A percentile compares a stretch with the other conserved stretches of the same genome.
Evolutionary conservation across 2,329 filamentous ascomycete species (phyloP).

Genomic region (Curvularia sp.): DNA sequence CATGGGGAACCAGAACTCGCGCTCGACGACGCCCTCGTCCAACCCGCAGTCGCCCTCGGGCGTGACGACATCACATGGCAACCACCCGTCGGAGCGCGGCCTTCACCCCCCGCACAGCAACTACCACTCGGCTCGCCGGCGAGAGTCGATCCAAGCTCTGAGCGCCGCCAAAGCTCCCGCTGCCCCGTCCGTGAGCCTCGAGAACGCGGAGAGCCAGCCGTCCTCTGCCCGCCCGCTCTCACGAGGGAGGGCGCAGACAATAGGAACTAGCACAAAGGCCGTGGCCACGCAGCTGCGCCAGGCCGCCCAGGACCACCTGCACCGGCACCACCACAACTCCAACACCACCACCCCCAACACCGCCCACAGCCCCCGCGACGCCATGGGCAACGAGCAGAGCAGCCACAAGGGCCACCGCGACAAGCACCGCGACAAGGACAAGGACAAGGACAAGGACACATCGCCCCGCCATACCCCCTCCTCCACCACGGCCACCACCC

Average conservation of each 20-base stretch:
- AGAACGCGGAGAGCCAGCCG: conserved; percentile 45
- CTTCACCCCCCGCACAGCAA: conserved; percentile 26
- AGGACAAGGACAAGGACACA: conserved; percentile 10
- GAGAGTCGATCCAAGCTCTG: conserved; percentile 52
- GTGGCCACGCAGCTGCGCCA: conserved; percentile 42
- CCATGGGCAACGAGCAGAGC: conserved; percentile 53
- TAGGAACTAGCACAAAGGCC: conserved; percentile 27
- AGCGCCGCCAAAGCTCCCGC: conserved; percentile 47
- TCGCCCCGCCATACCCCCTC: conserved; percentile 11
- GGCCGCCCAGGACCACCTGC: conserved; percentile 40
- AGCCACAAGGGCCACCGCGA: conserved; percentile 33
- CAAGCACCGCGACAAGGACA: conserved; percentile 10
- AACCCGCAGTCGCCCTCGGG: conserved; percentile 36
- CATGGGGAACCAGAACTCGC: conserved; percentile 49
- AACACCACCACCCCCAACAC: not conserved
- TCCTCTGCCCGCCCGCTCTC: conserved; percentile 35
- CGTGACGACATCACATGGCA: conserved; percentile 33
- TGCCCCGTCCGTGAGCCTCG: conserved; percentile 49
- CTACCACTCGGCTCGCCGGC: conserved; percentile 42
- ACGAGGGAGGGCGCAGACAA: conserved; percentile 40
- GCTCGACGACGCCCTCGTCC: conserved; percentile 28
- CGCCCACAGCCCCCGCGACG: conserved; percentile 5
- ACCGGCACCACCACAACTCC: conserved; percentile 16
- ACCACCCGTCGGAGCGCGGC: conserved; percentile 16
- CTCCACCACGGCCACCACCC: not conserved